Percentiles rank a stretch among this genome's conserved stretches.
Conservation (phyloP, 1,139 yeast species). For the Sugiyamaella pinicola region DNA sequence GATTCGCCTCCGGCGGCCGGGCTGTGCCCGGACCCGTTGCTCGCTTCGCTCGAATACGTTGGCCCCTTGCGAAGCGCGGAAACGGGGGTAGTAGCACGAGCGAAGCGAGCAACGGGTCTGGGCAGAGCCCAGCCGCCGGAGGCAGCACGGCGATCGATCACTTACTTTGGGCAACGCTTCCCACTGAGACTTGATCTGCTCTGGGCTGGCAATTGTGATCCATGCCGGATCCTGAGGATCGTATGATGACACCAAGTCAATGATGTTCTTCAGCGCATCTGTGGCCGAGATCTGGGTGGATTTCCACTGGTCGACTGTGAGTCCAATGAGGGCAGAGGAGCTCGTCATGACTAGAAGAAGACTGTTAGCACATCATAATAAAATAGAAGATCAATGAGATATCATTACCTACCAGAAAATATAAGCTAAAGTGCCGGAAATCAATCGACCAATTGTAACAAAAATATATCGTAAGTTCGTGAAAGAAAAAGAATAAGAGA, state of each 20-base stretch:
- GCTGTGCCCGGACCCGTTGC: too few species aligned
- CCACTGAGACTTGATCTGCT: conserved; percentile 75
- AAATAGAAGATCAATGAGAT: neutral
- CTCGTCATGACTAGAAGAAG: conserved; percentile 2
- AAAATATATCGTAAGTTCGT: conserved; percentile 4
- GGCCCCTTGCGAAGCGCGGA: too few species aligned
- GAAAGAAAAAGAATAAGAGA: too few species aligned
- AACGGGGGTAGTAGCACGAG: too few species aligned
- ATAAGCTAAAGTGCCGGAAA: neutral
- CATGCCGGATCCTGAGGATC: conserved; percentile 76
- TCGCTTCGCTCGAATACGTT: too few species aligned
- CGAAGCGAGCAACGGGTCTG: too few species aligned
- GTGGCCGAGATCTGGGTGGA: conserved; percentile 64
- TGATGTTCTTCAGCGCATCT: conserved; percentile 57
- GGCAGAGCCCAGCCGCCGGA: too few species aligned
- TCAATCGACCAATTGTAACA: neutral
- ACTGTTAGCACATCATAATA: neutral
- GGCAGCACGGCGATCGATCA: too few species aligned
- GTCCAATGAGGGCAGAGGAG: conserved; percentile 43
- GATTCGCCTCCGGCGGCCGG: too few species aligned
- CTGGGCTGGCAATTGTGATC: conserved; percentile 72
- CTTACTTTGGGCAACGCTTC: conserved; percentile 51
- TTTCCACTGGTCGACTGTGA: conserved; percentile 74
- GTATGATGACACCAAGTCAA: conserved; percentile 40
- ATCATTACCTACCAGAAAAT: neutral